Evolutionary conservation across 164 flowering plant species (phyloP), one percentile per base, ranked within the genome.

Genomic region (Umbilicus rupestris): DNA sequence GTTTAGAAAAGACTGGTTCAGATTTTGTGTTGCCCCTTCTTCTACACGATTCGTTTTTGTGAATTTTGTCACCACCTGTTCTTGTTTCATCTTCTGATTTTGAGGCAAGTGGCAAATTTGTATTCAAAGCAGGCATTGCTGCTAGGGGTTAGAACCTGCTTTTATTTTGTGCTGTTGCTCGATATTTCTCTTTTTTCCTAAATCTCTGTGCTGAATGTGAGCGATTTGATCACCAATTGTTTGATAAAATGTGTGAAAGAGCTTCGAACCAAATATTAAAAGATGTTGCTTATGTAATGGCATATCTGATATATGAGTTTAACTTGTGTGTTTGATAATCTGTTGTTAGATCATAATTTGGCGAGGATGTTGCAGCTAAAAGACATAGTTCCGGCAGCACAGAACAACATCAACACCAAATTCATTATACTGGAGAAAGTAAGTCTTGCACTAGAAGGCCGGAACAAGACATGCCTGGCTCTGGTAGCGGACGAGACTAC

Each of bases 401-500:
- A 69, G 62, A 88, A 90, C 82, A 83, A 80, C 71, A 78, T 89
- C 65, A 79, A 86, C 80, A 65, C 87, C 7, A 66, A 69, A 41
- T 87, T 87, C 78, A 87, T 93, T 73, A 22, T 93, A 7, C 52
- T 90, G 70, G 96, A 87, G 8, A 90, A 93, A 75, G 83, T 74
- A 30, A 76, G 44, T 37, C 35, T 66, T 19, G 66, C 75, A 24
- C 19, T 44, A 24, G 85, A 81, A 71, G 85, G 87, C 2, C 83
- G 81, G 39, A 62, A 75, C 68, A 87, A 73, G 75, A 75, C 81
- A n/a, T 87, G 97, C 68, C 49, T 87, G 70, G 82, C 86, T 1
- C 83, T 92, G 10, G 94, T 85, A 30, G 92, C 96, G 0, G 97
- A 92, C 45, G 88, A 87, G 70, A 87, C 96, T 12, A 94, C 97